These are phyloP conservation scores for Starmerella kuoi DNA, from an alignment of 805 yeast species.

Conservation along the genomic window DNA sequence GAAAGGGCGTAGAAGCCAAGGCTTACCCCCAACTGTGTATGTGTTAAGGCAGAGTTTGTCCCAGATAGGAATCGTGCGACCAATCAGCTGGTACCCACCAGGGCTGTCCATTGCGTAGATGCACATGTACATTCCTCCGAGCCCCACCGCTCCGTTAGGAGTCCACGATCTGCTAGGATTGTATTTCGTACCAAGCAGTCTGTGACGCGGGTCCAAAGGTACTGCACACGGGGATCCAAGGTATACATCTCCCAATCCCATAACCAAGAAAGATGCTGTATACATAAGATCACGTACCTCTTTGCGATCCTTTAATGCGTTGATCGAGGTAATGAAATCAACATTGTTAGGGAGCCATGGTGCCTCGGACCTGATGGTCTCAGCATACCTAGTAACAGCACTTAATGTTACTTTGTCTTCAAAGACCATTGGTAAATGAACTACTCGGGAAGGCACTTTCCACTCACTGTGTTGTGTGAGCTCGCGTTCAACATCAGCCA, in stretches of 20 bases:
- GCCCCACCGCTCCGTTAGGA: conserved; percentile 93
- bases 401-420: conserved; percentile 82
- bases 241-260: conserved; percentile 95
- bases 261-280: conserved; percentile 78
- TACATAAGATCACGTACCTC: conserved; percentile 76
- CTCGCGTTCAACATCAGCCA: conserved; percentile 45
- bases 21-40: conserved; percentile 38
- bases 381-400: conserved; percentile 83
- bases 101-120: conserved; percentile 97
- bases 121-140: conserved; percentile 99
- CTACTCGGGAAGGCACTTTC: conserved; percentile 71
- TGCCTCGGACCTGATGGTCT: conserved; percentile 83
- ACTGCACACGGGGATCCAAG: conserved; percentile 98
- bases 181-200: conserved; percentile 84
- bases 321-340: conserved; percentile 83
- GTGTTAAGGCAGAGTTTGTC: conserved; percentile 61
- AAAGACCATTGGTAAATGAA: conserved; percentile 89
- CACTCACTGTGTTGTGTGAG: conserved; percentile 48
- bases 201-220: conserved; percentile 92
- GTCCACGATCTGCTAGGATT: conserved; percentile 94
- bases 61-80: conserved; percentile 96
- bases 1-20: conserved; percentile 86
- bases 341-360: conserved; percentile 98
- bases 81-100: conserved; percentile 95
- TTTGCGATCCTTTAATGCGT: conserved; percentile 55